These are phyloP conservation scores for Pichia sp. DNA, from an alignment of 1,139 yeast species.

Conservation along the genomic window DNA sequence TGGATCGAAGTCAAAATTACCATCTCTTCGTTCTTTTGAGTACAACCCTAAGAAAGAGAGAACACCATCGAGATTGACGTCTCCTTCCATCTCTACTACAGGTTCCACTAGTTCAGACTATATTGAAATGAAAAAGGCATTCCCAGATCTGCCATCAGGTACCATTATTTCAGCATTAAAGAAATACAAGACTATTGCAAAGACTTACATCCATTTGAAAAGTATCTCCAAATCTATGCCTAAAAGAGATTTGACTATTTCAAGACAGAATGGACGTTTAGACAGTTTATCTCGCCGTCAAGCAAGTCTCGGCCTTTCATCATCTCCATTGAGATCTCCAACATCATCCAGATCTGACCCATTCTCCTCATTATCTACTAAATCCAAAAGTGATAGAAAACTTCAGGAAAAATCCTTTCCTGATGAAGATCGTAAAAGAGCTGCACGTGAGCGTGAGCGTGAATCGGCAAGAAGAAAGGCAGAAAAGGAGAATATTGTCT, in stretches of 20 bases:
- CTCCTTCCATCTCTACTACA: neutral
- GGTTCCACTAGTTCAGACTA: conserved; percentile 32
- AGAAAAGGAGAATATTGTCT: conserved; percentile 12
- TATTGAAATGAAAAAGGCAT: conserved; percentile 42
- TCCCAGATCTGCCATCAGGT: conserved; percentile 40
- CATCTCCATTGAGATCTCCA: too few species aligned
- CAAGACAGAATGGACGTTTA: neutral
- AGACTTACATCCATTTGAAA: conserved; percentile 43
- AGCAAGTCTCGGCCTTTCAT: too few species aligned
- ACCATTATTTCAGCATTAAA: conserved; percentile 57
- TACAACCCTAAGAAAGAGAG: neutral
- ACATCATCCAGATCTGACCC: too few species aligned
- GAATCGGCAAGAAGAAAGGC: conserved; percentile 12
- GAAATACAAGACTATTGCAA: conserved; percentile 49
- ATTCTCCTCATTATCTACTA: too few species aligned
- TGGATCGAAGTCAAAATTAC: conserved; percentile 12
- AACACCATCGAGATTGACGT: neutral
- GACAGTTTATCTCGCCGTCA: too few species aligned
- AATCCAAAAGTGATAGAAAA: too few species aligned
- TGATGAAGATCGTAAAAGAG: conserved; percentile 20
- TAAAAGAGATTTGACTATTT: too few species aligned
- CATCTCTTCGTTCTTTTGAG: conserved; percentile 9
- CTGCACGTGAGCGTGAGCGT: conserved; percentile 6
- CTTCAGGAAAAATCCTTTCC: conserved; percentile 23
- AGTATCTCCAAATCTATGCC: conserved; percentile 14